Conservation (phyloP, 306 rosid genomes). For the Cicer bijugum region DNA sequence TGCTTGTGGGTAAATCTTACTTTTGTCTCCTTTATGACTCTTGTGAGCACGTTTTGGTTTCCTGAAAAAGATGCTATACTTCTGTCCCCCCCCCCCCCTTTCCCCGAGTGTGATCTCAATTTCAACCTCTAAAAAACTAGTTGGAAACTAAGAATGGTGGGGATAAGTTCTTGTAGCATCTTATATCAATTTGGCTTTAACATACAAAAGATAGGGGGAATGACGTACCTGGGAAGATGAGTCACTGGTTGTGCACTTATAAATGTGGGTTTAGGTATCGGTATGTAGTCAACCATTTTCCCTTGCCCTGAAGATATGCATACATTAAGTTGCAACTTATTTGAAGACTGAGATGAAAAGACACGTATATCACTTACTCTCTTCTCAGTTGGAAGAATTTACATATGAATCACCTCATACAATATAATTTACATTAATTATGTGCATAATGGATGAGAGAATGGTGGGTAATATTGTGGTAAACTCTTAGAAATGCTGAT, state of each 20-base stretch:
- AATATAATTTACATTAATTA: slow-evolving; percentile 17
- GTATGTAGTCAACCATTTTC: slow-evolving; percentile 4
- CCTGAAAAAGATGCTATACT: slow-evolving; percentile 35
- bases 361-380: neutral
- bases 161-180: slow-evolving; percentile 27
- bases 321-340: slow-evolving; percentile 47
- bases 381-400: neutral
- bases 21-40: slow-evolving; percentile 27
- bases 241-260: slow-evolving; percentile 10
- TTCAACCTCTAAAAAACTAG: slow-evolving; percentile 24
- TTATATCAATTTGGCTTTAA: slow-evolving; percentile 26
- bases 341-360: neutral
- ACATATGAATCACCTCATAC: slow-evolving; percentile 17
- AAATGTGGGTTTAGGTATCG: slow-evolving; percentile 18
- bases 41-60: slow-evolving; percentile 28
- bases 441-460: slow-evolving; percentile 31
- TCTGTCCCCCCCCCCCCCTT: neutral
- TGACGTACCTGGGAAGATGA: slow-evolving; percentile 39
- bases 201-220: slow-evolving; percentile 16
- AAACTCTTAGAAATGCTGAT: slow-evolving; percentile 25
- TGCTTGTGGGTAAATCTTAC: slow-evolving; percentile 31
- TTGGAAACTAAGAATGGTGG: slow-evolving; percentile 21
- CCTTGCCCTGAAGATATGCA: slow-evolving; percentile 30
- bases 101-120: neutral
- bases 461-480: slow-evolving; percentile 14